A percentile compares a stretch with the other conserved stretches of the same genome.
Conservation (phyloP, 1,139 yeast species). For the Yamadazyma aaseri region DNA sequence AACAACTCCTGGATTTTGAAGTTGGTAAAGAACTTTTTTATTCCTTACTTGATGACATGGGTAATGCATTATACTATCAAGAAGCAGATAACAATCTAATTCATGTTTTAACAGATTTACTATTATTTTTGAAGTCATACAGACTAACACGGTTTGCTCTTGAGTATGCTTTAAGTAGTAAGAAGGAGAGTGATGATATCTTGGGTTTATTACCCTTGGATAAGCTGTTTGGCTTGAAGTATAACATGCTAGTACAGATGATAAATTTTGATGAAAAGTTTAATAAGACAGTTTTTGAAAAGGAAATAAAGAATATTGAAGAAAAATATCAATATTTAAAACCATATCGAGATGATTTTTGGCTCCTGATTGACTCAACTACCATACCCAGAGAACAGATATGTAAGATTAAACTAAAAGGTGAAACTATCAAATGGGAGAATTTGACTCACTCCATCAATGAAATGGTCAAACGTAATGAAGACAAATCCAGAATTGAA, state of each 20-base stretch:
- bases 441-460: conserved; percentile 28
- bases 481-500: conserved; percentile 32
- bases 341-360: conserved; percentile 31
- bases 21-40: conserved; percentile 30
- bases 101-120: conserved; percentile 47
- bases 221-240: conserved; percentile 2
- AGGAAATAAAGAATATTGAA: conserved; percentile 7
- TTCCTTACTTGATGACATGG: conserved; percentile 54
- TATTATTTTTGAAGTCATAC: conserved; percentile 43
- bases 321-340: conserved; percentile 25
- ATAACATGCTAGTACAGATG: conserved; percentile 5
- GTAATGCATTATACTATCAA: conserved; percentile 54
- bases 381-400: background rate
- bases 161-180: conserved; percentile 54
- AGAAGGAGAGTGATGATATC: conserved; percentile 46
- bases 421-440: conserved; percentile 25
- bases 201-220: conserved; percentile 36
- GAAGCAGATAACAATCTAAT: conserved; percentile 62
- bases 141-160: conserved; percentile 60
- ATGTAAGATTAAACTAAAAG: conserved; percentile 10
- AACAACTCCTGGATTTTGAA: conserved; percentile 2
- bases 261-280: background rate
- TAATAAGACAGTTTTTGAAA: background rate
- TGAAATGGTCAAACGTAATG: conserved; percentile 25
- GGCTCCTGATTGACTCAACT: conserved; percentile 17